Evolutionary conservation across 495 filamentous ascomycete genomes (phyloP), one percentile per base, ranked within the genome.

Genomic region (Elasticomyces elasticus): DNA sequence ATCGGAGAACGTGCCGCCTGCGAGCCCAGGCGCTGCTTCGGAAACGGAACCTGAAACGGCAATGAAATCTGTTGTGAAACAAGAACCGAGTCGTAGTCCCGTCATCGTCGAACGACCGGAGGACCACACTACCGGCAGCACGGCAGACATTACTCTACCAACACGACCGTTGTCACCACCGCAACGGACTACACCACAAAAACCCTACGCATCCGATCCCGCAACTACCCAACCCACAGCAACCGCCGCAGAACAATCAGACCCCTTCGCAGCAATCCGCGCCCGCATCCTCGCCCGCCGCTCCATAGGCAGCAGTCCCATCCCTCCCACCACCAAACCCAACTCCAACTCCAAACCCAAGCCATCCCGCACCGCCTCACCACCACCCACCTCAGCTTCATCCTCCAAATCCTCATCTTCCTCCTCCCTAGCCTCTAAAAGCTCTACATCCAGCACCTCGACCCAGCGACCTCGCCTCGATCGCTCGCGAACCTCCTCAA

Each of bases 361-460:
- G 3, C 52, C 51, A 2, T 27, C 46, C 30, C n/a, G n/a, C n/a
- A n/a, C n/a, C n/a, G 47, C 44, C 50, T 19, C 52, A 33, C 31
- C 57, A 6, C 42, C 19, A 28, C 38, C 10, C 9, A 47, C 43
- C 3, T 35, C 52, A 25, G 37, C 60, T 20, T 49, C 60, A 11
- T 25, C 50, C 30, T 53, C 52, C 27, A 52, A 43, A 33, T 24
- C 17, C 35, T 49, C 57, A 23, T 54, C 57, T 28, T 43, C 84
- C 59, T 71, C 74, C 26, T 76, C 82, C 49, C 13, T 51, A 45
- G 13, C 83, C 60, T n/a, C 67, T 58, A 17, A 70, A 24, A 12
- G 20, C 45, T 20, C 68, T 57, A 23, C 56, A 60, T 64, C 73
- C 69, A 78, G 47, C 74, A 79, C 22, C 71, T 78, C 47, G 74